Base-by-base conservation (phyloP, 345 rosid genomes). In the Brassica juncea region DNA sequence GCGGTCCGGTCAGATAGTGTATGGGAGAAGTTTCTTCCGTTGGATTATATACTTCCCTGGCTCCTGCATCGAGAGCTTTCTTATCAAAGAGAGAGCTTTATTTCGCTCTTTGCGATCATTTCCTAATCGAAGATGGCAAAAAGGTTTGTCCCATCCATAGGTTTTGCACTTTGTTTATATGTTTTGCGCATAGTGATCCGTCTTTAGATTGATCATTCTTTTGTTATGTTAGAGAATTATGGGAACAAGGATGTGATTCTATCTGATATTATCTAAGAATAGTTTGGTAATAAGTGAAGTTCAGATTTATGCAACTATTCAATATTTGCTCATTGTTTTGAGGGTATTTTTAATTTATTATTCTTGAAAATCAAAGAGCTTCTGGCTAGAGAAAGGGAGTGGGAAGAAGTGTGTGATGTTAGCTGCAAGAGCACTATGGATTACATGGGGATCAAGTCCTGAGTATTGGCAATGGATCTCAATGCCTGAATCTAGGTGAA, bases 401-500 rank as follows among this genome's bases (percentile, higher is more conserved):
- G 91, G 89, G 75, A 86, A 84, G 81, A 83, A 70, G 14, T 49
- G 72, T 69, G 57, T 69, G 12, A 49, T 68, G 72, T 47, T 47
- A 47, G 84, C 92, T 1, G 73, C 92, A 0, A 84, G 82, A 72
- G 84, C 77, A 9, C 82, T 89, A 1, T 6, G 27, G 57, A 88
- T 88, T 64, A 72, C 81, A n/a, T 88, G 92, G 90, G 82, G 90
- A 30, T 82, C 68, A 61, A 81, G 82, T 35, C 89, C 92, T 6
- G 1, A 34, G 0, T 82, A 89, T 77, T 89, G 93, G 93, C 54
- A 32, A 52, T 87, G 91, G 90, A 67, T 64, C 9, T 78, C 87
- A 23, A 14, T 70, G 5, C 77, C 83, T 3, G 86, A 63, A 19
- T 58, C 88, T 21, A 81, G 86, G 86, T 89, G 27, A 59, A 31